Evolutionary conservation across 1,284 basidiomycete genomes (phyloP).

Genomic region (Tremellales sp.): DNA sequence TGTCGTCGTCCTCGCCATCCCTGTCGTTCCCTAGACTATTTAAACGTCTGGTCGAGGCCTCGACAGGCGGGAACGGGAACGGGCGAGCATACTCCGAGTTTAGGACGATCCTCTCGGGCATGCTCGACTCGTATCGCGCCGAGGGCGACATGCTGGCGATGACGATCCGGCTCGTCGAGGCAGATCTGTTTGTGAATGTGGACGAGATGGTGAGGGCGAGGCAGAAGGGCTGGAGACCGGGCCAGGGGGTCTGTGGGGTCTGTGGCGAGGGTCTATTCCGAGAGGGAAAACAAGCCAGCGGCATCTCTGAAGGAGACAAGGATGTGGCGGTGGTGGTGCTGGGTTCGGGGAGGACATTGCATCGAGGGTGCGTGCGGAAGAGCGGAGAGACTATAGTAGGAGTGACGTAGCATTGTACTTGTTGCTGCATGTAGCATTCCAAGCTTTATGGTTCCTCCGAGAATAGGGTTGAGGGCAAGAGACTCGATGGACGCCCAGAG

Average conservation of each 20-base stretch:
- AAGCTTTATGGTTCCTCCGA: no score
- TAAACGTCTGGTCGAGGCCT: slow-evolving; percentile 71
- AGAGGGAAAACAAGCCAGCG: background rate
- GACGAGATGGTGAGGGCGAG: slow-evolving; percentile 49
- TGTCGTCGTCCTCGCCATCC: slow-evolving; percentile 75
- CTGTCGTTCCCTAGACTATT: slow-evolving; percentile 89
- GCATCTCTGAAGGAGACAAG: background rate
- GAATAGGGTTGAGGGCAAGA: no score
- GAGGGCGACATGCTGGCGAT: slow-evolving; percentile 89
- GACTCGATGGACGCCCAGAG: no score
- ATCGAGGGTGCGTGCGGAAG: no score
- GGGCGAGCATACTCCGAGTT: slow-evolving; percentile 79
- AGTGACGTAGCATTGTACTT: no score
- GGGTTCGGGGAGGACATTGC: slow-evolving; percentile 1
- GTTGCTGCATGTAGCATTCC: no score
- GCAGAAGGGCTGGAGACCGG: slow-evolving; percentile 45
- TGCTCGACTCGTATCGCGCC: slow-evolving; percentile 88
- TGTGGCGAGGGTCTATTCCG: slow-evolving; percentile 4
- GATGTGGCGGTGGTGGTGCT: background rate
- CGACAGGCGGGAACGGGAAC: slow-evolving; percentile 20
- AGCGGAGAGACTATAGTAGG: no score
- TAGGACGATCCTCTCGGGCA: slow-evolving; percentile 80
- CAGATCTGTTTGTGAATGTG: slow-evolving; percentile 74
- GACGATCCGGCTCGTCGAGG: slow-evolving; percentile 74
- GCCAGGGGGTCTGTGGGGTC: slow-evolving; percentile 3